A percentile compares a stretch with the other conserved stretches of the same genome.
Conservation (phyloP, 2,329 filamentous ascomycete genomes). For the Ambrosiella xylebori region DNA sequence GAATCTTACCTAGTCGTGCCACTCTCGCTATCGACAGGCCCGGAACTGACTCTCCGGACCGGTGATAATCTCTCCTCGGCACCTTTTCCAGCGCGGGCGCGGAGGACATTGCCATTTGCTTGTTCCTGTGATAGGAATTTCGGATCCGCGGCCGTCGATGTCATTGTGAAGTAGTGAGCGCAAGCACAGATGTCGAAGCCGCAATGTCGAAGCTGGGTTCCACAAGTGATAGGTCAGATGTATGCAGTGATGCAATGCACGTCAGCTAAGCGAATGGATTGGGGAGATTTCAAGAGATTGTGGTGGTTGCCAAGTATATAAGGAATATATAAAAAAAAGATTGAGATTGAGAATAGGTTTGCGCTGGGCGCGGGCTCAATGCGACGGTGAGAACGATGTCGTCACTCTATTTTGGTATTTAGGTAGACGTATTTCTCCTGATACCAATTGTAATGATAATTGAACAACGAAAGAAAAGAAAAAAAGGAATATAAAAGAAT, state of each 20-base stretch:
- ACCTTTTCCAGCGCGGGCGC: slow-evolving; percentile 1
- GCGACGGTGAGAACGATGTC: not conserved
- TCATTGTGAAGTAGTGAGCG: not conserved
- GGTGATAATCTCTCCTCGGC: not conserved
- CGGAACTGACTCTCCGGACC: slow-evolving; percentile 1
- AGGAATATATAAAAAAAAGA: too few species aligned
- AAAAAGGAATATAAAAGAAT: not conserved
- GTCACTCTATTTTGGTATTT: not conserved
- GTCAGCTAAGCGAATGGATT: too few species aligned
- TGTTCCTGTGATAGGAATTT: not conserved
- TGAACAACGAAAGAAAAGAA: not conserved
- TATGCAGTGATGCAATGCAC: too few species aligned
- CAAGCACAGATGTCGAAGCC: not conserved
- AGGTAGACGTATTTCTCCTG: not conserved
- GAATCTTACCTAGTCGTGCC: slow-evolving; percentile 7
- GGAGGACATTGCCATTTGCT: slow-evolving; percentile 1
- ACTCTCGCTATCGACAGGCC: slow-evolving; percentile 6
- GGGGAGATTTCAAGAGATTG: too few species aligned
- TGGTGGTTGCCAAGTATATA: too few species aligned
- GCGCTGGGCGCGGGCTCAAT: too few species aligned
- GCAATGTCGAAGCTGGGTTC: not conserved
- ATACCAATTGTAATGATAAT: not conserved
- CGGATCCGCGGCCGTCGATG: slow-evolving; percentile 7
- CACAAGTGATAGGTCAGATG: too few species aligned
- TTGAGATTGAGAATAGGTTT: too few species aligned